Percentiles rank a stretch among this genome's conserved stretches.
phyloP scores from a whole-genome alignment of 192 early-diverging fungal genomes.

The Coemansia reversa region DNA sequence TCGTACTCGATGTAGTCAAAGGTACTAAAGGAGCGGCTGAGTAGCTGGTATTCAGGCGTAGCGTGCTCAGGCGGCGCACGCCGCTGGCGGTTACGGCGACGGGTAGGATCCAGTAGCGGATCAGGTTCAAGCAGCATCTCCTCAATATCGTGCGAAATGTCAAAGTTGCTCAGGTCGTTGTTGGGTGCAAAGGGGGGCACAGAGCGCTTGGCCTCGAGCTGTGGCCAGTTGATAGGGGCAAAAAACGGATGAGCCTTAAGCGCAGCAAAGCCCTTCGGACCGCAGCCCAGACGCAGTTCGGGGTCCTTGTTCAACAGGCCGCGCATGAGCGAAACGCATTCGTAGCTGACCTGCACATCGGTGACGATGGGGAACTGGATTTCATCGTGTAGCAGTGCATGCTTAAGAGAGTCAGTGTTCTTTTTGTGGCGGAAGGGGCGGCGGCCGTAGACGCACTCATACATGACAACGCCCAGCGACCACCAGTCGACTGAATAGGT shows the following conservation, averaged over 20 bases:
- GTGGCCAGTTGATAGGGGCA: slow-evolving; percentile 70
- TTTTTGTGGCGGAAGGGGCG: slow-evolving; percentile 70
- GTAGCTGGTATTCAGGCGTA: slow-evolving; percentile 62
- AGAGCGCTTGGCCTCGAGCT: slow-evolving; percentile 68
- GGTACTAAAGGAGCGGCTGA: slow-evolving; percentile 68
- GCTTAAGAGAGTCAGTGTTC: slow-evolving; percentile 59
- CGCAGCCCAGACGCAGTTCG: slow-evolving; percentile 72
- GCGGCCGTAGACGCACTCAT: slow-evolving; percentile 81
- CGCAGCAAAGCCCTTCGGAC: slow-evolving; percentile 65
- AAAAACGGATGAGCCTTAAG: slow-evolving; percentile 83
- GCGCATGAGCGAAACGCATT: slow-evolving; percentile 71
- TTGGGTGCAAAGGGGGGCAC: slow-evolving; percentile 83
- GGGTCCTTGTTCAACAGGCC: slow-evolving; percentile 78
- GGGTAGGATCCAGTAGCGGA: slow-evolving; percentile 69
- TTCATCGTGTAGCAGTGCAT: slow-evolving; percentile 63
- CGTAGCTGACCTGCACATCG: slow-evolving; percentile 57
- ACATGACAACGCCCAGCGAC: slow-evolving; percentile 87
- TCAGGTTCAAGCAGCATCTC: slow-evolving; percentile 97
- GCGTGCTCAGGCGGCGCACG: slow-evolving; percentile 33
- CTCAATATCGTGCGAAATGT: slow-evolving; percentile 93
- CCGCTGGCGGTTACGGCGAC: slow-evolving; percentile 69
- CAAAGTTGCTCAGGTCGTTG: slow-evolving; percentile 89
- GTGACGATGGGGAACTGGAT: slow-evolving; percentile 61
- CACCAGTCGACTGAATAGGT: slow-evolving; percentile 90
- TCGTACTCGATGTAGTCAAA: slow-evolving; percentile 87